Conservation (phyloP, 2,329 filamentous ascomycete species). For the Calonectria pseudoturangicola region DNA sequence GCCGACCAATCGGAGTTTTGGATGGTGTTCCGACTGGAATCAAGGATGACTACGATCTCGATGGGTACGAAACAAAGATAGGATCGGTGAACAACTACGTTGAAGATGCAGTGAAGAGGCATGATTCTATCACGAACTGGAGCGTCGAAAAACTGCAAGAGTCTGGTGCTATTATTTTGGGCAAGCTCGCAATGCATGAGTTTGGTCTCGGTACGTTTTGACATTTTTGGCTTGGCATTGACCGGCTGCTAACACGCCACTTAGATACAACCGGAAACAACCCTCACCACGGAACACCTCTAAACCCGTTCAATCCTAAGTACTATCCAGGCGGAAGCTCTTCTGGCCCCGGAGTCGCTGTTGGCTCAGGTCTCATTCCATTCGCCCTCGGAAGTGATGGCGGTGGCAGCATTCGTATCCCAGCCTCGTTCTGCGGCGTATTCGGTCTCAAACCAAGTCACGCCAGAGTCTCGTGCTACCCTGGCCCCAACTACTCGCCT, state of each 20-base stretch:
- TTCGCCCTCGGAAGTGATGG: conserved; percentile 84
- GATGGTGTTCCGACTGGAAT: conserved; percentile 85
- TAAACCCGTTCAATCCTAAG: conserved; percentile 81
- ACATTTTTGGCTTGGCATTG: too few relatives aligned
- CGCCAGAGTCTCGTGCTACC: conserved; percentile 77
- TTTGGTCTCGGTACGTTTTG: conserved; percentile 76
- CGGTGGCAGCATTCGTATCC: conserved; percentile 84
- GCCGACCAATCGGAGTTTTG: conserved; percentile 76
- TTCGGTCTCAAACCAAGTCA: conserved; percentile 85
- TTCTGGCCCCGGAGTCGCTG: conserved; percentile 82
- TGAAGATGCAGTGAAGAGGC: conserved; percentile 60
- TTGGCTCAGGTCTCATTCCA: conserved; percentile 81
- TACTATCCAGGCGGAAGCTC: conserved; percentile 89
- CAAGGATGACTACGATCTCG: conserved; percentile 85
- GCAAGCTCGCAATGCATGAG: conserved; percentile 86
- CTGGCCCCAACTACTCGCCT: conserved; percentile 74
- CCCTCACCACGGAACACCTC: conserved; percentile 81
- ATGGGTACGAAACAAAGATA: conserved; percentile 81
- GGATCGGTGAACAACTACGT: conserved; percentile 78
- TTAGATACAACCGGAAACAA: conserved; percentile 87
- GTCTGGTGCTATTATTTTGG: conserved; percentile 81
- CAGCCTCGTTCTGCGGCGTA: conserved; percentile 81
- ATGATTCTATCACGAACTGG: conserved; percentile 75
- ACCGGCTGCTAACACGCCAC: conserved; percentile 30
- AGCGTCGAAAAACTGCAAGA: conserved; percentile 82